These are phyloP conservation scores for Poronia punctata DNA, from an alignment of 495 filamentous ascomycete genomes.

Conservation along the genomic window DNA sequence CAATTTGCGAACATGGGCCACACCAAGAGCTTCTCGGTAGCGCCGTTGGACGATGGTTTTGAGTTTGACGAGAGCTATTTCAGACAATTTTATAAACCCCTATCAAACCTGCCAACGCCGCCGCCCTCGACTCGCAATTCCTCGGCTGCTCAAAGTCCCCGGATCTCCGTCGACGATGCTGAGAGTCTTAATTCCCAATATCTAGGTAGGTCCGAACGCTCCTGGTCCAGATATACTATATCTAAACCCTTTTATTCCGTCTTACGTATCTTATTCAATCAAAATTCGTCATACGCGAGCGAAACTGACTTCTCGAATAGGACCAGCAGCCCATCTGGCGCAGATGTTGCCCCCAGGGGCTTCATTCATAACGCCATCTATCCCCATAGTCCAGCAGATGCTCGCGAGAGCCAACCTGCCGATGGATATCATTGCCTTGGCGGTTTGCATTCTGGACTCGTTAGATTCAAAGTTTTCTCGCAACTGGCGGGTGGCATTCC, in stretches of 20 bases:
- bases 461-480: conserved; percentile 48
- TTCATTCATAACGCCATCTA: conserved; percentile 42
- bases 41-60: conserved; percentile 36
- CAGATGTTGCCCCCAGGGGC: conserved; percentile 49
- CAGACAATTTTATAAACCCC: conserved; percentile 48
- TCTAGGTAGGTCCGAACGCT: conserved; percentile 42
- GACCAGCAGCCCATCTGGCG: conserved; percentile 48
- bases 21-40: conserved; percentile 24
- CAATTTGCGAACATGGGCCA: too few species aligned
- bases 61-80: conserved; percentile 50
- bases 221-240: neutral
- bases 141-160: conserved; percentile 32
- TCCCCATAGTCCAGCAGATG: conserved; percentile 44
- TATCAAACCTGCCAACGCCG: conserved; percentile 55
- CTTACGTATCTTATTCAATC: too few species aligned
- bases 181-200: conserved; percentile 34
- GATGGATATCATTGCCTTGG: conserved; percentile 45
- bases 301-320: conserved; percentile 23
- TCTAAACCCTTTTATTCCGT: too few species aligned
- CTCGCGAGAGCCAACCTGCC: conserved; percentile 43
- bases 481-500: conserved; percentile 44
- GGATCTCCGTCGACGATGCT: conserved; percentile 34
- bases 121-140: conserved; percentile 43
- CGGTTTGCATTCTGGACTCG: conserved; percentile 50
- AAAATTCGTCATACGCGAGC: too few species aligned